Evolutionary conservation across 371 early-diverging fungal species (phyloP), one percentile per base, ranked within the genome.

Genomic region (Saksenaea vasiformis): DNA sequence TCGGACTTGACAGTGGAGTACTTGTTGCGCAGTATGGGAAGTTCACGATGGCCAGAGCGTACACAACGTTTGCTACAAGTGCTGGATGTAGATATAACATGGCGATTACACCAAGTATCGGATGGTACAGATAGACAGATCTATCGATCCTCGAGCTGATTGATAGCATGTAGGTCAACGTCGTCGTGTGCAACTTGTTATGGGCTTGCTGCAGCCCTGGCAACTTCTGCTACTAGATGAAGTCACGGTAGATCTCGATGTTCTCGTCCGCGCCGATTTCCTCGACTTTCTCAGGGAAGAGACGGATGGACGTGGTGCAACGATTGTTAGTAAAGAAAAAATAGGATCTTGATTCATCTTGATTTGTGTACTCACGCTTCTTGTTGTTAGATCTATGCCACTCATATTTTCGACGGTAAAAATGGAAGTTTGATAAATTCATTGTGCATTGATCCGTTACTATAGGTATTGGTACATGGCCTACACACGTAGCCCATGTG

Each of bases 231-330:
- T 93, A 19, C 70, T 92, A 28, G 94, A 92, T 76, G 94, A 92
- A 77, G 92, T 93, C 8, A 93, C 93, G 0, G 91, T 91, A 14
- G 94, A 93, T 74, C 71, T 92, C 54, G 94, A 93, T 73, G 89
- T 92, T 4, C 73, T 91, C 24, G 92, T 91, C 1, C 83, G 94
- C 35, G 66, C 82, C 11, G 86, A 90, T 63, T 80, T 92, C 57
- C 72, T 93, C 14, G 59, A 78, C 5, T 92, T 87, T 64, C 70
- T 93, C 5, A 70, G 73, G 28, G 59, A 73, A 19, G 92, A 93
- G 66, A 88, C 90, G 8, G 86, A 85, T 58, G 59, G 69, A 26
- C 82, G 91, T 27, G 77, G 77, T 8, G 89, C 88, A 3, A 89
- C 91, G 3, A 88, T 93, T 58, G 75, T 81, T 72, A 73, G 69